A percentile compares a stretch with the other conserved stretches of the same genome.
phyloP scores from a whole-genome alignment of 2,329 filamentous ascomycete genomes.

The Calonectria pseudoreteaudii region DNA sequence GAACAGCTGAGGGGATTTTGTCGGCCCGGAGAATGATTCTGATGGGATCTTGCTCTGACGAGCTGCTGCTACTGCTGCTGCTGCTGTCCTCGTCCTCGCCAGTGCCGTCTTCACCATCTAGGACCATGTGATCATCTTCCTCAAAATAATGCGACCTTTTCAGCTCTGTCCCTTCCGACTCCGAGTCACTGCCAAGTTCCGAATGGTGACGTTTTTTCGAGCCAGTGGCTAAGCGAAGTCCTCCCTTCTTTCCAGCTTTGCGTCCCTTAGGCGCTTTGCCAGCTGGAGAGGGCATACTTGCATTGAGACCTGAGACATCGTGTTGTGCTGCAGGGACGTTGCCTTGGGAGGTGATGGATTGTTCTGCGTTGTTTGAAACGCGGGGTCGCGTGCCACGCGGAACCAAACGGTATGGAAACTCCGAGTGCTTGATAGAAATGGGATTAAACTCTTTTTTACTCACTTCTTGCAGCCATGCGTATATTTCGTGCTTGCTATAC shows the following conservation, averaged over 20 bases:
- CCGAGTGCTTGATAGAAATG: conserved; percentile 41
- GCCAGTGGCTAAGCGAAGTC: conserved; percentile 54
- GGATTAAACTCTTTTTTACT: conserved; percentile 43
- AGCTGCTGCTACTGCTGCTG: conserved; percentile 27
- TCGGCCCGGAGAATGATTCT: conserved; percentile 63
- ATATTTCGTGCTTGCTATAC: conserved; percentile 49
- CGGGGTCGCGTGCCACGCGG: conserved; percentile 35
- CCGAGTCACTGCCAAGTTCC: conserved; percentile 53
- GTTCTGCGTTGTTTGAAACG: conserved; percentile 10
- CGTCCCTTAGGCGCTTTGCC: conserved; percentile 52
- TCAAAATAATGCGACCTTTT: conserved; percentile 52
- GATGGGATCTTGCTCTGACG: conserved; percentile 43
- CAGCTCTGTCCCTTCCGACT: conserved; percentile 48
- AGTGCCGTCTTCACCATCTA: conserved; percentile 42
- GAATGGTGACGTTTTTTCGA: conserved; percentile 59
- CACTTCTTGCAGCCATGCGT: conserved; percentile 48
- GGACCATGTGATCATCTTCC: conserved; percentile 41
- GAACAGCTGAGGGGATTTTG: conserved; percentile 59
- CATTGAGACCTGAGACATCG: conserved; percentile 37
- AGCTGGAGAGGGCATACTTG: conserved; percentile 35
- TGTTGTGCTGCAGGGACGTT: conserved; percentile 12
- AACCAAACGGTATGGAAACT: conserved; percentile 45
- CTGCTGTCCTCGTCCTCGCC: conserved; percentile 28
- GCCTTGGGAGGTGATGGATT: not conserved
- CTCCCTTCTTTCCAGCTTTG: conserved; percentile 57